Evolutionary conservation across 352 stramenopile species (phyloP), one percentile per base, ranked within the genome.

Genomic region (Globisporangium paroecandrum): DNA sequence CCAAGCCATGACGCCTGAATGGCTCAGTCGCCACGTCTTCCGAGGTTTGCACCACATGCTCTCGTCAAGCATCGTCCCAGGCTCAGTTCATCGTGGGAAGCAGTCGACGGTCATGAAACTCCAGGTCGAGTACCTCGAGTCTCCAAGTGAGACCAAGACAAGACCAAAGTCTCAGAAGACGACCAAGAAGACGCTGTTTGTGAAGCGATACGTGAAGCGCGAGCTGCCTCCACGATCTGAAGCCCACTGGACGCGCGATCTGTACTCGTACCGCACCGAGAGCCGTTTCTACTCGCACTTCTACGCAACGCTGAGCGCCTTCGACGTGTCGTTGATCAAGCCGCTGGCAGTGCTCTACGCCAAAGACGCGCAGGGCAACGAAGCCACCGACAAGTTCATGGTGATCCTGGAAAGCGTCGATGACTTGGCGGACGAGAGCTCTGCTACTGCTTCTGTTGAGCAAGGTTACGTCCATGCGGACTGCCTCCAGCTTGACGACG

Each of bases 261-360:
- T 92, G 27, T 68, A 66, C 20, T 92, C 83, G 3, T 92, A 92
- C 66, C 77, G 70, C 27, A 83, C 71, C 4, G 83, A 92, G 59
- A 72, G 74, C 8, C 77, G 69, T 7, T 89, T 91, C 66, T 91
- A 91, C 68, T 69, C 70, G n/a, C 72, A 72, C 34, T 76, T 82
- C 29, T 76, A 84, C 57, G 64, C 63, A 12, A 68, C 64, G 24
- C 62, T 92, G 15, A 41, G 71, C 24, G 41, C 64, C 10, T 22
- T 27, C 1, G 58, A 65, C 41, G 81, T 92, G 25, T 51, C 58
- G 43, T 58, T 92, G n/a, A 75, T 91, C 62, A 63, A 63, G 36
- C 81, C 81, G 0, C 59, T 89, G 38, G 73, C 73, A 36, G 81
- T 91, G 18, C 69, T 83, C 69, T 77, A 84, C 58, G 72, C 71